Base-by-base conservation (phyloP, 2,329 filamentous ascomycete genomes). In the Helotiales sp. region DNA sequence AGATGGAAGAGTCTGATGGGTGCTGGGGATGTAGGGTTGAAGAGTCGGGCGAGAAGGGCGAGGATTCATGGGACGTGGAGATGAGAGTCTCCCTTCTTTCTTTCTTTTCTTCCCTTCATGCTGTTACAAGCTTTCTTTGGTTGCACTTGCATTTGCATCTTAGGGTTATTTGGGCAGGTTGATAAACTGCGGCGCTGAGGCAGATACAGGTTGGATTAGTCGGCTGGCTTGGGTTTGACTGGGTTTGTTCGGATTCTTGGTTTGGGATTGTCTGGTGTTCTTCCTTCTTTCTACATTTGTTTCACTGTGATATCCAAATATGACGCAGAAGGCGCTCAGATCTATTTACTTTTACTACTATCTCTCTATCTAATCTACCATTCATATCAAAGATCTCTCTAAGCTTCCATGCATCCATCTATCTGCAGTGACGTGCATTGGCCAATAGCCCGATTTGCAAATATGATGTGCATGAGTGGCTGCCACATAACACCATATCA, bases 1-100 rank as follows among this genome's bases (percentile, higher is more conserved):
- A 80, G 89, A 72, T 91, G 89, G 89, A 88, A 86, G 80, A 88
- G 84, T 64, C 79, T 91, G 40, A 83, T 90, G 77, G 77, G 82
- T 50, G 81, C 81, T 67, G 87, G 87, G 62, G 86, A 89, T 30
- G 81, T 90, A 24, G 87, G 87, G 8, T 78, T 90, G 73, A 88
- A 87, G 45, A 45, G 34, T 22, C 11, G 54, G 20, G 34, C 55
- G 50, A 79, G 82, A 61, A 80, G 86, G 63, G 76, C 78, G 69
- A 84, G 80, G 73, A 76, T 87, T 6, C 83, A 87, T 74, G 82
- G 81, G 60, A 87, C 86, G 22, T 88, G 86, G 86, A 81, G 84
- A 76, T 86, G 65, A 62, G 24, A 20, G 20, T 49, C 2, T 54
- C 15, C 32, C 2, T 61, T 64, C 17, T 37, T 64, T 50, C 45